phyloP scores from a whole-genome alignment of 139 green algal species.

The Diplosphaera chodatii region DNA sequence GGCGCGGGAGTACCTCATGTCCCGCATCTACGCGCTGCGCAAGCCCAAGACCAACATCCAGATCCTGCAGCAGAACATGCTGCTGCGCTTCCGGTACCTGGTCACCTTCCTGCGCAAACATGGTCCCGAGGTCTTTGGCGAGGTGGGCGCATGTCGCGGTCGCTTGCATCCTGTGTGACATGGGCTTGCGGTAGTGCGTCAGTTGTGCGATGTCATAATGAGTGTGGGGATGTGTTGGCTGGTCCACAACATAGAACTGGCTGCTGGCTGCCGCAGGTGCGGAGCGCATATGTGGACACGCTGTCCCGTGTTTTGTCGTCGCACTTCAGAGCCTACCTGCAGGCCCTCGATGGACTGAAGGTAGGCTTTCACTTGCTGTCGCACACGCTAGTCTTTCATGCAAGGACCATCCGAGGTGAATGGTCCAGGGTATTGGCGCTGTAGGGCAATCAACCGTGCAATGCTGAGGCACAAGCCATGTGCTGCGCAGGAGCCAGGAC shows the following conservation, averaged over 20 bases:
- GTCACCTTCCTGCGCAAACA: slow-evolving; percentile 65
- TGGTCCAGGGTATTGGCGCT: too few species aligned
- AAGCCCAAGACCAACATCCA: slow-evolving; percentile 95
- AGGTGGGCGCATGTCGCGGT: slow-evolving; percentile 43
- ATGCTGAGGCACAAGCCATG: too few species aligned
- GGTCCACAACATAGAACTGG: too few species aligned
- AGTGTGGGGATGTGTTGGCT: too few species aligned
- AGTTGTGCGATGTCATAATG: too few species aligned
- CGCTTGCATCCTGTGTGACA: too few species aligned
- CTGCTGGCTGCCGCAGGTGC: slow-evolving; percentile 42
- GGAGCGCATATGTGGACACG: slow-evolving; percentile 68
- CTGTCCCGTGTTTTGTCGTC: slow-evolving; percentile 71
- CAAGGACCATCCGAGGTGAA: too few species aligned
- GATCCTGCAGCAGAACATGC: slow-evolving; percentile 84
- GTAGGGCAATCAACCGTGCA: too few species aligned
- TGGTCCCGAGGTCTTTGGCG: slow-evolving; percentile 62
- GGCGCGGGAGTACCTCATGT: slow-evolving; percentile 41
- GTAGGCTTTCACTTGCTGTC: too few species aligned
- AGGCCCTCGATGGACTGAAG: slow-evolving; percentile 64
- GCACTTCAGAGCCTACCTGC: slow-evolving; percentile 86
- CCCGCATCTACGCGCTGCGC: slow-evolving; percentile 68
- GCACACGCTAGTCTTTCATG: too few species aligned
- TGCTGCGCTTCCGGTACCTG: slow-evolving; percentile 84
- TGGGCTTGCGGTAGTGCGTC: too few species aligned
- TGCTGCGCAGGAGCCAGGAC: neutral